Percentiles rank a stretch among this genome's conserved stretches.
These are phyloP conservation scores for Zygosaccharomyces lentus DNA, from an alignment of 805 yeast species.

Conservation along the genomic window DNA sequence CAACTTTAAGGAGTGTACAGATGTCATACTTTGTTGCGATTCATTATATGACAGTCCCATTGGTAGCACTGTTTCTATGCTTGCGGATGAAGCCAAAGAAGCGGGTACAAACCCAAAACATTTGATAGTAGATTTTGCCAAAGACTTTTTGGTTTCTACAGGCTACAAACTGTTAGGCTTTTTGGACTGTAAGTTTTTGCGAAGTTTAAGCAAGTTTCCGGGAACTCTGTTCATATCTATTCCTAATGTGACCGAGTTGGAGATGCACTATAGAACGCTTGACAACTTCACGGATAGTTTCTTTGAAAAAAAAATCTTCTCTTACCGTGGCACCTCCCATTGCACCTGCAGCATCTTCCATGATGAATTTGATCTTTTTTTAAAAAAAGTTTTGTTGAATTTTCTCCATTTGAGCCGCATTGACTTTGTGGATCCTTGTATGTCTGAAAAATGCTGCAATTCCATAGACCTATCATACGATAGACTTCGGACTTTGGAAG, in stretches of 20 bases:
- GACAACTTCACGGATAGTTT: constrained; percentile 18
- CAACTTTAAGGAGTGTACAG: neutral
- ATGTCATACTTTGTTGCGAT: constrained; percentile 8
- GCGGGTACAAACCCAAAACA: neutral
- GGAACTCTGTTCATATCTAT: constrained; percentile 7
- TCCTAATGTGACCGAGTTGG: constrained; percentile 12
- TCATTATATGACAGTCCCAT: neutral
- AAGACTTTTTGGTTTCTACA: neutral
- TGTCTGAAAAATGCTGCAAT: constrained; percentile 19
- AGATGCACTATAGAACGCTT: constrained; percentile 21
- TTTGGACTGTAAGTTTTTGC: constrained; percentile 1
- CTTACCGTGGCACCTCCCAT: no score
- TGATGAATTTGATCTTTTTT: no score
- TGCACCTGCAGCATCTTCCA: no score
- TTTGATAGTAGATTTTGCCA: constrained; percentile 7
- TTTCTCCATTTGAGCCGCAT: constrained; percentile 15
- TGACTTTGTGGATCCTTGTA: constrained; percentile 11
- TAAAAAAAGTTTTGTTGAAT: constrained; percentile 3
- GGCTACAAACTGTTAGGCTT: constrained; percentile 18
- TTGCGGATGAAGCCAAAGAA: neutral
- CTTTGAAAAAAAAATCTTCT: no score
- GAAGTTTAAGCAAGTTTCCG: constrained; percentile 1
- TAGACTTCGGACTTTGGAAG: constrained; percentile 16
- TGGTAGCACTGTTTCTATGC: neutral
- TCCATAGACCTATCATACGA: constrained; percentile 23